Evolutionary conservation across 768 basidiomycete genomes (phyloP).

Genomic region (Kwoniella bestiolae): DNA sequence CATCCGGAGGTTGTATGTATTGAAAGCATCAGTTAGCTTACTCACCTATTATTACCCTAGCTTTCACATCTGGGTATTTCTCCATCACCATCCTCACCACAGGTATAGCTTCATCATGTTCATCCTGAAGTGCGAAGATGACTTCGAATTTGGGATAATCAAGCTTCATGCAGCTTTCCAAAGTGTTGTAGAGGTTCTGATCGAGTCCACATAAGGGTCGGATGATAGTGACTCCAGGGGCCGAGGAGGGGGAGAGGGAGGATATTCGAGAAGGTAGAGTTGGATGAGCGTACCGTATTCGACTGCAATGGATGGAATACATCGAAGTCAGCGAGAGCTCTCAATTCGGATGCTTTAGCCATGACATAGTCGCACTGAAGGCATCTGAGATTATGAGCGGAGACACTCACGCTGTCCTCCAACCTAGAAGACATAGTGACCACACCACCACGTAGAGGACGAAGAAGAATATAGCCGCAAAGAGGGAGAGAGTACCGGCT

Average conservation of each 20-base stretch:
- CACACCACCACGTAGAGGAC: conserved; percentile 68
- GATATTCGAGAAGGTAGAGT: conserved; percentile 66
- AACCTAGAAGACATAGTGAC: conserved; percentile 71
- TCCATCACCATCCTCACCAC: conserved; percentile 76
- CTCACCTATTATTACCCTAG: conserved; percentile 76
- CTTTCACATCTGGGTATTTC: conserved; percentile 76
- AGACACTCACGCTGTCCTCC: conserved; percentile 69
- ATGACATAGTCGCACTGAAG: background rate
- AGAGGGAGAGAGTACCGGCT: conserved; percentile 26
- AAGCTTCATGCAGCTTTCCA: conserved; percentile 89
- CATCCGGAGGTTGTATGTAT: too few relatives aligned
- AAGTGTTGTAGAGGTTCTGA: conserved; percentile 91
- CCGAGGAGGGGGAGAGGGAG: conserved; percentile 59
- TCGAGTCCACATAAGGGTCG: conserved; percentile 94
- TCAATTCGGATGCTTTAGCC: background rate
- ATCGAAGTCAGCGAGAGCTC: conserved; percentile 14
- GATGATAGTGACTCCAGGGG: conserved; percentile 90
- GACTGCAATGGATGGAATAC: conserved; percentile 63
- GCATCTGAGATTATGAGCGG: background rate
- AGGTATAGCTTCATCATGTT: conserved; percentile 81
- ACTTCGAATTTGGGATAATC: conserved; percentile 92
- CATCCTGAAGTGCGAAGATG: conserved; percentile 86
- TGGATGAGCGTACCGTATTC: conserved; percentile 72
- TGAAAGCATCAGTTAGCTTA: background rate
- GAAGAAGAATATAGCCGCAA: conserved; percentile 46